Conservation (phyloP, 345 rosid genomes). For the Eucalyptus regnans region DNA sequence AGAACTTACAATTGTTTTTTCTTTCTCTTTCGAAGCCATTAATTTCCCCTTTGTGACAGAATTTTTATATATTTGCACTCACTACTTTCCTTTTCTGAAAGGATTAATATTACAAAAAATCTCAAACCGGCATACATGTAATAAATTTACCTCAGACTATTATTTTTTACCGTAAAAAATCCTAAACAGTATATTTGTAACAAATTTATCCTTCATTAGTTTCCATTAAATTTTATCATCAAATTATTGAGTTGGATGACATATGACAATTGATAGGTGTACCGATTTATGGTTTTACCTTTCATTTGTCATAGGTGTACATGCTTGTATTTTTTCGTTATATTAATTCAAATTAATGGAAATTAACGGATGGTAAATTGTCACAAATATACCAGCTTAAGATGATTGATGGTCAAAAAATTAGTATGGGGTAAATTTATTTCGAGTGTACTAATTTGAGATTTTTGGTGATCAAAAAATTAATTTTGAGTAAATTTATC, state of each 20-base stretch:
- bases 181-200: no score
- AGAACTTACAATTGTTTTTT: background rate
- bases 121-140: no score
- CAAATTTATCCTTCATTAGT: fast-evolving
- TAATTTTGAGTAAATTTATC: no score
- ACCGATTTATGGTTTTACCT: no score
- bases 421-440: no score
- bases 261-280: no score
- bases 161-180: no score
- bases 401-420: background rate
- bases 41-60: background rate
- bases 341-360: background rate
- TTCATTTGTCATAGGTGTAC: fast-evolving
- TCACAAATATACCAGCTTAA: fast-evolving
- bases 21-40: background rate
- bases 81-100: background rate
- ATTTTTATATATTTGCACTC: background rate
- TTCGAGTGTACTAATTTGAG: background rate
- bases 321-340: fast-evolving
- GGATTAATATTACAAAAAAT: no score
- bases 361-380: background rate
- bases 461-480: no score
- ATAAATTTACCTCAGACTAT: fast-evolving
- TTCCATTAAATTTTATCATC: fast-evolving
- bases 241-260: fast-evolving